Conservation (phyloP, 2,329 filamentous ascomycete genomes). For the Arachnopeziza araneosa region DNA sequence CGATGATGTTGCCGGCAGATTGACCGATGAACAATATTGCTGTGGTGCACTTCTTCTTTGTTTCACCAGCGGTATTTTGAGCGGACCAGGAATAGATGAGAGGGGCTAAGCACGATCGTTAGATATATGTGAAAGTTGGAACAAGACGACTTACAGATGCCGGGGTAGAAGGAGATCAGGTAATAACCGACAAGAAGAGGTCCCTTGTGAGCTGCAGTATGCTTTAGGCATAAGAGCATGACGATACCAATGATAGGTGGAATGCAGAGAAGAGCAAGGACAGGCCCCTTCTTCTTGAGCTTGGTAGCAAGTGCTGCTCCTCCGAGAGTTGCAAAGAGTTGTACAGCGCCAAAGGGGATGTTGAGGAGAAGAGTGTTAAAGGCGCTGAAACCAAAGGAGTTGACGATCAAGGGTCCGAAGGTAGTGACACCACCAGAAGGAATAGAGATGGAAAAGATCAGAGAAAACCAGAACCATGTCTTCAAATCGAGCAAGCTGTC, state of each 20-base stretch:
- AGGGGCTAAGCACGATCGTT: slow-evolving; percentile 43
- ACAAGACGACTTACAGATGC: neutral
- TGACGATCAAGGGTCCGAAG: slow-evolving; percentile 34
- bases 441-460: slow-evolving; percentile 24
- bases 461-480: slow-evolving; percentile 32
- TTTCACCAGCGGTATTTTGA: slow-evolving; percentile 62
- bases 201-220: slow-evolving; percentile 35
- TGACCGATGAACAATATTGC: slow-evolving; percentile 60
- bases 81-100: slow-evolving; percentile 65
- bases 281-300: slow-evolving; percentile 49
- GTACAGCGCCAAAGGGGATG: slow-evolving; percentile 37
- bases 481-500: slow-evolving; percentile 31
- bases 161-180: slow-evolving; percentile 60
- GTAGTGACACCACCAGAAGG: slow-evolving; percentile 15
- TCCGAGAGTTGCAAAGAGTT: slow-evolving; percentile 54
- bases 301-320: slow-evolving; percentile 37
- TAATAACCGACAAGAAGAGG: slow-evolving; percentile 57
- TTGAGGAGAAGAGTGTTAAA: slow-evolving; percentile 38
- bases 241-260: slow-evolving; percentile 56
- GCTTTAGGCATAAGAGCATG: slow-evolving; percentile 49
- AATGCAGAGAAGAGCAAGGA: slow-evolving; percentile 48
- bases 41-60: slow-evolving; percentile 62
- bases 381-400: slow-evolving; percentile 36
- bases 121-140: slow-evolving; percentile 41
- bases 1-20: slow-evolving; percentile 61